Evolutionary conservation across 2,329 filamentous ascomycete genomes (phyloP).

Genomic region (Elsinoe perseae): DNA sequence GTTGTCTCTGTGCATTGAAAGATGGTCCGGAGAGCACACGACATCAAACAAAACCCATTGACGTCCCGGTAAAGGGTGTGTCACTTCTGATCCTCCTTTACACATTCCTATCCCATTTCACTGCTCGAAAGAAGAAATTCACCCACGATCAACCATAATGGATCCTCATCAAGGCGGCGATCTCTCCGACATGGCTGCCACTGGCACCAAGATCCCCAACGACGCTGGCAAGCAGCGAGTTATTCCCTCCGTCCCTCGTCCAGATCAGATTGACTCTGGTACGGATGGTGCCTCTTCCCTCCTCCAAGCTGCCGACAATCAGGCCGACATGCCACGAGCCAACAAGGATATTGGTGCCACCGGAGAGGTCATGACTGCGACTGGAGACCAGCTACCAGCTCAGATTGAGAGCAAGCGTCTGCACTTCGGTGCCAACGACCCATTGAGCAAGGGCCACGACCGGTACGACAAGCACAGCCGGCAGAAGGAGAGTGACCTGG

Average conservation of each 20-base stretch:
- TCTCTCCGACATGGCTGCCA: slow-evolving; percentile 32
- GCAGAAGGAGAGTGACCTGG: slow-evolving; percentile 32
- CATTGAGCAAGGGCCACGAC: slow-evolving; percentile 32
- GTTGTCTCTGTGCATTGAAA: neutral
- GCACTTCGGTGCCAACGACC: slow-evolving; percentile 28
- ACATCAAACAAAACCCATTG: neutral
- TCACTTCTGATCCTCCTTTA: neutral
- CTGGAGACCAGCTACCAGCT: slow-evolving; percentile 29
- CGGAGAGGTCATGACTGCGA: slow-evolving; percentile 31
- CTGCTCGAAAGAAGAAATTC: neutral
- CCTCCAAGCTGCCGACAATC: slow-evolving; percentile 39
- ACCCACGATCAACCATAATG: neutral
- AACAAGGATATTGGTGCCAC: slow-evolving; percentile 29
- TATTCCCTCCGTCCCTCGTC: slow-evolving; percentile 43
- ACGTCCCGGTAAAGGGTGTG: neutral
- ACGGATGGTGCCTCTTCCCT: slow-evolving; percentile 31
- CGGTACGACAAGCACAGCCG: slow-evolving; percentile 35
- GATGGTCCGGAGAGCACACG: neutral
- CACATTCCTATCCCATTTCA: neutral
- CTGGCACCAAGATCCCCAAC: slow-evolving; percentile 35
- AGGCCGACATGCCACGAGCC: slow-evolving; percentile 39
- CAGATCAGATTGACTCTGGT: slow-evolving; percentile 37
- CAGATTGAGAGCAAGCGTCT: slow-evolving; percentile 35
- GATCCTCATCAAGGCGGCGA: slow-evolving; percentile 22
- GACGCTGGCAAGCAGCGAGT: slow-evolving; percentile 40